These are phyloP conservation scores for Coemansia sp. DNA, from an alignment of 192 early-diverging fungal genomes.

Conservation along the genomic window DNA sequence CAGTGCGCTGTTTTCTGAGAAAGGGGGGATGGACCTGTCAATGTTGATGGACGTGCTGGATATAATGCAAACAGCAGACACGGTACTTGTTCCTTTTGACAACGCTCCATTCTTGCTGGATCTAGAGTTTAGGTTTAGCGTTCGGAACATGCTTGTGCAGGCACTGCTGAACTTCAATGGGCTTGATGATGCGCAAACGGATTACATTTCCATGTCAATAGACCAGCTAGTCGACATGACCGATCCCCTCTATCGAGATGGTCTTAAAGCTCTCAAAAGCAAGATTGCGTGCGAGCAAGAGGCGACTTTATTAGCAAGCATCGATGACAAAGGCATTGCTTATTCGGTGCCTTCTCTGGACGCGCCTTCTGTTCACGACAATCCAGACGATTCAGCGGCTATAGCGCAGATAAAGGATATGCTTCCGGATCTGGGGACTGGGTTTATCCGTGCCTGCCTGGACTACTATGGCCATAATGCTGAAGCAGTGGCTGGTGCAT, in stretches of 20 bases:
- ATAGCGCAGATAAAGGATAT: conserved; percentile 85
- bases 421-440: conserved; percentile 85
- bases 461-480: conserved; percentile 62
- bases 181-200: conserved; percentile 59
- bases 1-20: not conserved
- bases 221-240: conserved; percentile 68
- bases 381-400: conserved; percentile 57
- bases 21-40: conserved; percentile 24
- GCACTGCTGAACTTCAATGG: conserved; percentile 15
- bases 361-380: conserved; percentile 53
- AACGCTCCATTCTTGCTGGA: conserved; percentile 85
- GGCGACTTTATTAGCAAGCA: not conserved
- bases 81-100: conserved; percentile 56
- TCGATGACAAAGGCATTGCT: not conserved
- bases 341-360: conserved; percentile 2
- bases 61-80: conserved; percentile 58
- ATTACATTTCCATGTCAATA: conserved; percentile 65
- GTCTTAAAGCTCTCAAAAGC: conserved; percentile 16
- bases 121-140: conserved; percentile 71
- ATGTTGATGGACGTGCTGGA: conserved; percentile 65
- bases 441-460: conserved; percentile 89
- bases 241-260: conserved; percentile 43
- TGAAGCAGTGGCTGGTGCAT: conserved; percentile 74
- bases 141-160: conserved; percentile 58
- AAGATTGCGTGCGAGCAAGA: conserved; percentile 20